Conservation (phyloP, 345 rosid genomes). For the Zanthoxylum bungeanum region DNA sequence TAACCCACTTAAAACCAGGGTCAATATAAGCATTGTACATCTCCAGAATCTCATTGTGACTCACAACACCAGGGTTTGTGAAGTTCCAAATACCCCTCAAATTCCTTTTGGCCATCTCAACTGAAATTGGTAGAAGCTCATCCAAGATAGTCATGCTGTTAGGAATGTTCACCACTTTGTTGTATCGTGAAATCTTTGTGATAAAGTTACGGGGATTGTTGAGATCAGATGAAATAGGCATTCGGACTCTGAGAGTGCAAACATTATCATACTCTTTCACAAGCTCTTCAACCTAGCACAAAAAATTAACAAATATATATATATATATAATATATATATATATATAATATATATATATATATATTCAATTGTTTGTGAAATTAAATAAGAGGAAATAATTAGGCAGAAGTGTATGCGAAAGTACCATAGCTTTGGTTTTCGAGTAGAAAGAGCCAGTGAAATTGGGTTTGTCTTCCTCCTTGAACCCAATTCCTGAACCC, state of each 20-base stretch:
- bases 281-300: slow-evolving; percentile 66
- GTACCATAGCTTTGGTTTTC: slow-evolving; percentile 79
- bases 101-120: slow-evolving; percentile 78
- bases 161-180: slow-evolving; percentile 76
- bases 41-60: slow-evolving; percentile 72
- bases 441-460: slow-evolving; percentile 77
- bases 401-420: neutral
- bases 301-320: neutral
- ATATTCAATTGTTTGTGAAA: neutral
- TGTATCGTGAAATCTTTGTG: slow-evolving; percentile 63
- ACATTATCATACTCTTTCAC: slow-evolving; percentile 63
- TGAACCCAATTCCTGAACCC: slow-evolving; percentile 66
- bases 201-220: slow-evolving; percentile 71
- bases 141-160: slow-evolving; percentile 78
- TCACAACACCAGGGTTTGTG: slow-evolving; percentile 76
- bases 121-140: slow-evolving; percentile 67
- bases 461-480: slow-evolving; percentile 70
- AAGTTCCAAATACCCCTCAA: slow-evolving; percentile 74
- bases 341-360: no score
- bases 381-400: neutral
- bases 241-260: slow-evolving; percentile 64
- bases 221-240: slow-evolving; percentile 77
- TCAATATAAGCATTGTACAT: slow-evolving; percentile 69
- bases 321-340: no score
- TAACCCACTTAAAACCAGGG: slow-evolving; percentile 54